Evolutionary conservation across 2,329 filamentous ascomycete species (phyloP).

Genomic region (Alternaria infectoria): DNA sequence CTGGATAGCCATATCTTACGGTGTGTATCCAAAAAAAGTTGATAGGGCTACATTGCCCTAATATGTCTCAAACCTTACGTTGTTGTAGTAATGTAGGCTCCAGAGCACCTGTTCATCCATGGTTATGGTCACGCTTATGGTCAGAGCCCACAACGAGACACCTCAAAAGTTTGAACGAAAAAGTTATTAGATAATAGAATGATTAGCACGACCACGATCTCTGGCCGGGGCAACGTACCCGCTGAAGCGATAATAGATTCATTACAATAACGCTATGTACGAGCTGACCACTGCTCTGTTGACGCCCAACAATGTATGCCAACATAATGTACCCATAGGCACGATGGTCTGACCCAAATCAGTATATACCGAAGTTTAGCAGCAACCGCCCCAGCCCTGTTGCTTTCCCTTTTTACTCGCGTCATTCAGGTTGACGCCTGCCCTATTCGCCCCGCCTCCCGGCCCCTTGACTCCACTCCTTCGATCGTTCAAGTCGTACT

Average conservation of each 20-base stretch:
- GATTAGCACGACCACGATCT: neutral
- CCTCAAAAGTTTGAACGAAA: neutral
- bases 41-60: neutral
- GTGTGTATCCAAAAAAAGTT: neutral
- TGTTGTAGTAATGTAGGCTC: neutral
- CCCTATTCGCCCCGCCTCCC: constrained; percentile 54
- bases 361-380: constrained; percentile 18
- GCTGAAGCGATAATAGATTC: neutral
- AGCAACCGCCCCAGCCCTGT: constrained; percentile 44
- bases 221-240: neutral
- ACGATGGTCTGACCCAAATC: neutral
- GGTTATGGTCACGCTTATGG: neutral
- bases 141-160: neutral
- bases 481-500: constrained; percentile 92
- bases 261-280: constrained; percentile 6
- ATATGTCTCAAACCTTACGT: neutral
- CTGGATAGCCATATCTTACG: neutral
- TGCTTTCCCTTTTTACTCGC: constrained; percentile 42
- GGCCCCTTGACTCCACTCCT: constrained; percentile 85
- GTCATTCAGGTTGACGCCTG: constrained; percentile 53
- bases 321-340: neutral
- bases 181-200: neutral
- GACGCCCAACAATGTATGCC: neutral
- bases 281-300: neutral
- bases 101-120: neutral